Evolutionary conservation across 805 yeast genomes (phyloP).

Genomic region (Kodamaea restingae): DNA sequence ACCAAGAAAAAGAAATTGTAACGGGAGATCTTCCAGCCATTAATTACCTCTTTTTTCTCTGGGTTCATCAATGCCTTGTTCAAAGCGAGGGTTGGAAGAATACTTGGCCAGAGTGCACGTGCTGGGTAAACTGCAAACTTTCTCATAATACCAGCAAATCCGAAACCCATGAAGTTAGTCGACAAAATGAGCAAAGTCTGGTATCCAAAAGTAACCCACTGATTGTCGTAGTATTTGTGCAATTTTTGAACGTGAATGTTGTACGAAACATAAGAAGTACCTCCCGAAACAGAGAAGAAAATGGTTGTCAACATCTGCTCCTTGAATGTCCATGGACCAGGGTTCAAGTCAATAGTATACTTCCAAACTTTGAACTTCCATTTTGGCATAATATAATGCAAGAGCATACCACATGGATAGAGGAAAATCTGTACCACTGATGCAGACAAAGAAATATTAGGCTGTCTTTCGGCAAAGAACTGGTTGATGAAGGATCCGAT

Average conservation of each 20-base stretch:
- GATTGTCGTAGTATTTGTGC: conserved; percentile 17
- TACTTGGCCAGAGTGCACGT: conserved; percentile 50
- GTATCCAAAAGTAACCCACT: conserved; percentile 29
- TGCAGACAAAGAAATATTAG: conserved; percentile 40
- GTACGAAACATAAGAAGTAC: conserved; percentile 18
- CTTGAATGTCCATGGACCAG: conserved; percentile 62
- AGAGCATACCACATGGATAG: conserved; percentile 42
- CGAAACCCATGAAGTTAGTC: conserved; percentile 28
- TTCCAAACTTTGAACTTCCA: conserved; percentile 25
- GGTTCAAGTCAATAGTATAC: conserved; percentile 43
- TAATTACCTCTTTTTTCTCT: conserved; percentile 24
- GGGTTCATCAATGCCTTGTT: conserved; percentile 23
- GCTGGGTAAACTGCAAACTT: conserved; percentile 46
- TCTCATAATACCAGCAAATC: conserved; percentile 28
- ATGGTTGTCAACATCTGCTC: conserved; percentile 64
- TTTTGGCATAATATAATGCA: conserved; percentile 34
- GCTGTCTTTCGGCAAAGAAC: conserved; percentile 52
- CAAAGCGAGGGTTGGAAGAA: conserved; percentile 29
- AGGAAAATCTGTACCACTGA: conserved; percentile 45
- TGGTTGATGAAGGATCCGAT: conserved; percentile 54
- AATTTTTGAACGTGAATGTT: conserved; percentile 13
- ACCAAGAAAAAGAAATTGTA: conserved; percentile 18
- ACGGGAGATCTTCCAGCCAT: conserved; percentile 32
- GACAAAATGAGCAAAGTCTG: conserved; percentile 20
- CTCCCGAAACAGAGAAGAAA: conserved; percentile 32